phyloP scores from a whole-genome alignment of 371 early-diverging fungal genomes.

The Lichtheimia ramosa region DNA sequence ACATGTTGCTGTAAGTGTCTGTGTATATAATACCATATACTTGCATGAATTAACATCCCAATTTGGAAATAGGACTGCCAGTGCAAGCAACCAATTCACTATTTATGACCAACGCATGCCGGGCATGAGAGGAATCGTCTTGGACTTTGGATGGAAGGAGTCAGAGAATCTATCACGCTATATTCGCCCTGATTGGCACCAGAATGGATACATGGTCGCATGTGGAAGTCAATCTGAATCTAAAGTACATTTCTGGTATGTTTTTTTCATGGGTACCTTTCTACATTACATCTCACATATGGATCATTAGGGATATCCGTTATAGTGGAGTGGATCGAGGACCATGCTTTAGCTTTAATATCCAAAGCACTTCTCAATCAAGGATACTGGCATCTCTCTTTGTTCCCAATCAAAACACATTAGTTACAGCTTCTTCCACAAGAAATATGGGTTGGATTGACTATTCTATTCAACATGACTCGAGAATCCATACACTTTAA shows the following conservation, averaged over 20 bases:
- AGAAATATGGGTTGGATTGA: slow-evolving; percentile 34
- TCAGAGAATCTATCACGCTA: slow-evolving; percentile 33
- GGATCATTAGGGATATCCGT: slow-evolving; percentile 24
- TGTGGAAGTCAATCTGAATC: slow-evolving; percentile 29
- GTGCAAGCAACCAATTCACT: slow-evolving; percentile 25
- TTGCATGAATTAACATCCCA: too few species aligned
- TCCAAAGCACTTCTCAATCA: slow-evolving; percentile 4
- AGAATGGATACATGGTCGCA: slow-evolving; percentile 37
- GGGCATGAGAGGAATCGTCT: slow-evolving; percentile 15
- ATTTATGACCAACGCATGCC: slow-evolving; percentile 29
- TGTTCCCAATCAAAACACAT: slow-evolving; percentile 21
- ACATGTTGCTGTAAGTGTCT: slow-evolving; percentile 22
- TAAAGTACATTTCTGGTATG: slow-evolving; percentile 41
- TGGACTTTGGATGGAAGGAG: slow-evolving; percentile 34
- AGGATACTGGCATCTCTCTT: slow-evolving; percentile 23
- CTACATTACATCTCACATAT: too few species aligned
- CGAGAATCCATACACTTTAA: neutral
- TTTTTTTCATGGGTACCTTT: neutral
- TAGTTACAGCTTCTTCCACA: slow-evolving; percentile 25
- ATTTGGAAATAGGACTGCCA: slow-evolving; percentile 13
- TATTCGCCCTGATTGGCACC: slow-evolving; percentile 37
- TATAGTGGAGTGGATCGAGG: slow-evolving; percentile 23
- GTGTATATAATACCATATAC: neutral
- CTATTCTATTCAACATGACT: slow-evolving; percentile 23
- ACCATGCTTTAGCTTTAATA: slow-evolving; percentile 18